Evolutionary conservation across 495 filamentous ascomycete species (phyloP).

Genomic region (Hypoxylon intermedium): DNA sequence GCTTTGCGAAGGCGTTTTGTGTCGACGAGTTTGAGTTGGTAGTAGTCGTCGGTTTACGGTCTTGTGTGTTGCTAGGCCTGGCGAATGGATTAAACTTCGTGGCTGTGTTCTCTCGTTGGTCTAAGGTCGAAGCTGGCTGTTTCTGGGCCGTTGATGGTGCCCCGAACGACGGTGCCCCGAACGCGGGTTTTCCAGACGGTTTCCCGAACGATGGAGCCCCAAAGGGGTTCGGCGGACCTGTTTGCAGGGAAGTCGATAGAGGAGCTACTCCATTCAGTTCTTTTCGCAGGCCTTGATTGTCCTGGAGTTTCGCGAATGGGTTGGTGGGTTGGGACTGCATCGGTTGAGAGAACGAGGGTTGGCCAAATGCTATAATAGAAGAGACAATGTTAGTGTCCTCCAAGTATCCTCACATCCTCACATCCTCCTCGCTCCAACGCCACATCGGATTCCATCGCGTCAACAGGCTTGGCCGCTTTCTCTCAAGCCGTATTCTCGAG

Average conservation of each 20-base stretch:
- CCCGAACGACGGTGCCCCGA: neutral
- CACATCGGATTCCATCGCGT: constrained; percentile 1
- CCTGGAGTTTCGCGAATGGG: constrained; percentile 20
- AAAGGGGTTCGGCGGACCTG: constrained; percentile 34
- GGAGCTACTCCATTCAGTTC: constrained; percentile 19
- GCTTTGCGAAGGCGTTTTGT: constrained; percentile 7
- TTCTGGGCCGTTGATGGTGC: constrained; percentile 5
- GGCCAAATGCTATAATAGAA: constrained; percentile 38
- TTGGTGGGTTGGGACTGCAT: neutral
- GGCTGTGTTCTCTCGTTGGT: neutral
- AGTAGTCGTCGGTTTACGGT: neutral
- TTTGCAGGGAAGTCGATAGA: constrained; percentile 26
- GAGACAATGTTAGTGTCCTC: constrained; percentile 35
- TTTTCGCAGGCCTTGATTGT: constrained; percentile 27
- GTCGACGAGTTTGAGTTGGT: neutral
- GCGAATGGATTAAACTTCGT: constrained; percentile 5
- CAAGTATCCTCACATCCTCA: constrained; percentile 11
- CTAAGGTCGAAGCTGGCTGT: constrained; percentile 13
- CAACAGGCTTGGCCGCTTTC: neutral
- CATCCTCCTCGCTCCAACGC: neutral
- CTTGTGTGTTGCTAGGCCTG: constrained; percentile 3
- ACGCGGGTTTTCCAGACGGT: neutral
- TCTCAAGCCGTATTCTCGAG: constrained; percentile 1
- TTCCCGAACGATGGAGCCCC: neutral
- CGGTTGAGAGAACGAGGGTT: constrained; percentile 11